phyloP scores from a whole-genome alignment of 2,329 filamentous ascomycete species.

The Parascedosporium putredinis region DNA sequence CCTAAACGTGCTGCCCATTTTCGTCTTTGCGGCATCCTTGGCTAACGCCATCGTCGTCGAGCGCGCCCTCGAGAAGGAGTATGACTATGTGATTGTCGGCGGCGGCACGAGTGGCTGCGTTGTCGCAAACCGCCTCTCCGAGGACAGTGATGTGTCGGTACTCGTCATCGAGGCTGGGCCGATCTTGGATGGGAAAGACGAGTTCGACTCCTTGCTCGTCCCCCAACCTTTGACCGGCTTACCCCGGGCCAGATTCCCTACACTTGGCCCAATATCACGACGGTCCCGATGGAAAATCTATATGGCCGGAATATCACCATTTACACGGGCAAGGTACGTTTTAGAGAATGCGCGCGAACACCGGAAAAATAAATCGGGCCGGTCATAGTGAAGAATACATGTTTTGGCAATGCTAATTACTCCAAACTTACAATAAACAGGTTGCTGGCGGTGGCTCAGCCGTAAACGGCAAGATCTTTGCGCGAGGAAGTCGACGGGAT shows the following conservation, averaged over 20 bases:
- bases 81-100: slow-evolving; percentile 17
- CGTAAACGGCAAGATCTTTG: slow-evolving; percentile 24
- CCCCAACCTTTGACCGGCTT: slow-evolving; percentile 14
- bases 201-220: slow-evolving; percentile 19
- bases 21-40: not conserved
- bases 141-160: slow-evolving; percentile 11
- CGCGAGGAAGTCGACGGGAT: slow-evolving; percentile 21
- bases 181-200: not conserved
- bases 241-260: slow-evolving; percentile 11
- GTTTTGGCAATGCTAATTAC: no score
- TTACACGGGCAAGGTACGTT: not conserved
- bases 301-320: slow-evolving; percentile 13
- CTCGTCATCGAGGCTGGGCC: slow-evolving; percentile 12
- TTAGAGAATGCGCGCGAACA: no score
- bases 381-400: no score
- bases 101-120: slow-evolving; percentile 12
- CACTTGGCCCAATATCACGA: slow-evolving; percentile 12
- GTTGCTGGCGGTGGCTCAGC: slow-evolving; percentile 25
- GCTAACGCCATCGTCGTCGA: not conserved
- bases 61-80: not conserved
- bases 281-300: slow-evolving; percentile 15
- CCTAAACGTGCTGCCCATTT: not conserved
- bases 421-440: no score
- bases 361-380: no score
- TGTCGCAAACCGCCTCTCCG: slow-evolving; percentile 11